Conservation (phyloP, 306 rosid species). For the Clitoria ternatea region DNA sequence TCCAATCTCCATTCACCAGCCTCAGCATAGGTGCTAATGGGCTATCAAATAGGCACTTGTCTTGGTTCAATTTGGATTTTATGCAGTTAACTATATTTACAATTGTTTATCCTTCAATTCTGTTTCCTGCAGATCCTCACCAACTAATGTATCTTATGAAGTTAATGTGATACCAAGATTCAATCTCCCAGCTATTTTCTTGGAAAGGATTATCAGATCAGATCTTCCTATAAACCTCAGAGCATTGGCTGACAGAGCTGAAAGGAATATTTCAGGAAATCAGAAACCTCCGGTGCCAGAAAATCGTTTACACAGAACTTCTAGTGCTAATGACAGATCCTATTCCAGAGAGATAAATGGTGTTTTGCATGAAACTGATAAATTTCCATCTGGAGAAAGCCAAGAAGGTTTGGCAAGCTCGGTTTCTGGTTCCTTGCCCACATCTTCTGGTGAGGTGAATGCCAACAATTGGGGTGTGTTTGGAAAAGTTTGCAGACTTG, state of each 20-base stretch:
- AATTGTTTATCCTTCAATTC: slow-evolving; percentile 14
- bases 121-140: slow-evolving; percentile 54
- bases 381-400: slow-evolving; percentile 36
- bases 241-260: slow-evolving; percentile 84
- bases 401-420: slow-evolving; percentile 47
- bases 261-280: slow-evolving; percentile 47
- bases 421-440: slow-evolving; percentile 38
- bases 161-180: slow-evolving; percentile 91
- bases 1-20: too few species aligned
- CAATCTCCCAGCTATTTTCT: slow-evolving; percentile 90
- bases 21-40: too few species aligned
- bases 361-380: slow-evolving; percentile 39
- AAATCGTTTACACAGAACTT: slow-evolving; percentile 27
- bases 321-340: slow-evolving; percentile 32
- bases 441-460: slow-evolving; percentile 46
- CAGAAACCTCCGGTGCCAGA: slow-evolving; percentile 28
- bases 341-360: slow-evolving; percentile 29
- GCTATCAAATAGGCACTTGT: too few species aligned
- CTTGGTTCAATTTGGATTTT: neutral
- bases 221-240: slow-evolving; percentile 93
- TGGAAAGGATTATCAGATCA: slow-evolving; percentile 85
- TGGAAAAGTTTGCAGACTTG: slow-evolving; percentile 81
- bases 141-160: slow-evolving; percentile 74
- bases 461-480: slow-evolving; percentile 64
- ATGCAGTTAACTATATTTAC: neutral